Base-by-base conservation (phyloP, 495 filamentous ascomycete genomes). In the Daldinia concentrica region DNA sequence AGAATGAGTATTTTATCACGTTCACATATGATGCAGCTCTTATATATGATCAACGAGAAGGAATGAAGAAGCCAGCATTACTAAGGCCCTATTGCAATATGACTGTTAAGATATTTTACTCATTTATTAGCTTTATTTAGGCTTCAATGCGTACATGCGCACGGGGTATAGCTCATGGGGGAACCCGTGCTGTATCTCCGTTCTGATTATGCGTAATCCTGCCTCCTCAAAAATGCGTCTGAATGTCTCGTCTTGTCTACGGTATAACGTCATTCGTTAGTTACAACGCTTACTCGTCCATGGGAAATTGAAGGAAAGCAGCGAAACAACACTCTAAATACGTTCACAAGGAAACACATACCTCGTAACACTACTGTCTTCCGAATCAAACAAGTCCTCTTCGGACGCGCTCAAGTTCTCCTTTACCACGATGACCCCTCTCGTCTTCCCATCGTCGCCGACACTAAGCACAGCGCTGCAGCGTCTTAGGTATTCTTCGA, bases 331-430 rank as follows among this genome's bases (percentile, higher is more conserved):
- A 39, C 32, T 5, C 19, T 22, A 6, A 0, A 8, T 3, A 54
- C 6, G 43, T 19, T 24, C 9, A 11, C 6, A 0, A 48, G 3
- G 4, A 5, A 12, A 24, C 3, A 69, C 80, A 62, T 62, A 83
- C 82, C 86, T 85, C 9, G 92, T 96, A 14, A 97, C 92, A 77
- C 89, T 92, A 69, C 88, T 93, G 77, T 98, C 94, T 68, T 82
- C 65, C 39, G 90, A 86, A 77, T 97, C 93, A 76, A 89, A 97
- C 27, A 91, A 78, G 81, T 98, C 93, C 24, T 79, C 60, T 0
- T 77, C 75, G 66, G 85, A 79, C 2, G 88, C 92, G 32, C 86
- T 91, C 73, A 92, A 74, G 76, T 97, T 97, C 85, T 98, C 94
- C 82, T 98, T 98, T 24, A 97, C 80, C 4, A 97, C 88, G 30